Percentiles rank a stretch among this genome's conserved stretches.
Conservation (phyloP, 345 rosid species). For the Corymbia maculata region DNA sequence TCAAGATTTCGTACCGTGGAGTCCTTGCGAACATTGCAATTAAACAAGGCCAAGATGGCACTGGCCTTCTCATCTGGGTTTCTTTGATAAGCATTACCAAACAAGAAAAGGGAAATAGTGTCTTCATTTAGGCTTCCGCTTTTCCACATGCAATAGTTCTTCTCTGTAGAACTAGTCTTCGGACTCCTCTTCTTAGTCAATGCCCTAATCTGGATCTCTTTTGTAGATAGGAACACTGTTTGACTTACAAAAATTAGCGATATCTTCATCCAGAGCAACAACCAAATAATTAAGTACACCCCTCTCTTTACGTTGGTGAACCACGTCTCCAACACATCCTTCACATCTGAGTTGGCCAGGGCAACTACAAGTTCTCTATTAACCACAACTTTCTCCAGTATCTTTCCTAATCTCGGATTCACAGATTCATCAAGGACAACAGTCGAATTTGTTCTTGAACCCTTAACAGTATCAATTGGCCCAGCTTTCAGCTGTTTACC, state of each 20-base stretch:
- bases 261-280: constrained; percentile 27
- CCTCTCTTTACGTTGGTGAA: constrained; percentile 29
- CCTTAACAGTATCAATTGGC: constrained; percentile 31
- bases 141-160: constrained; percentile 64
- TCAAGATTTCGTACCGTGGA: not conserved
- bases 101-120: constrained; percentile 62
- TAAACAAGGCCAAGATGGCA: not conserved
- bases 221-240: constrained; percentile 30
- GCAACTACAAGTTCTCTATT: constrained; percentile 29
- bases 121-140: constrained; percentile 54
- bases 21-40: not conserved
- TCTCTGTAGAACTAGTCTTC: constrained; percentile 66
- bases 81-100: constrained; percentile 69
- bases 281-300: constrained; percentile 27
- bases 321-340: constrained; percentile 31
- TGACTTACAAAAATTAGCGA: constrained; percentile 18
- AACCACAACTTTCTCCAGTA: constrained; percentile 20
- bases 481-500: constrained; percentile 34
- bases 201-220: constrained; percentile 18
- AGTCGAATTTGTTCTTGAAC: constrained; percentile 26
- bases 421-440: constrained; percentile 30
- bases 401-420: constrained; percentile 26
- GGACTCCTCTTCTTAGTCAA: constrained; percentile 66
- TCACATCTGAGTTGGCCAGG: constrained; percentile 35
- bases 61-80: not conserved